Evolutionary conservation across 1,139 yeast species (phyloP).

Genomic region (Suhomyces anneliseae): DNA sequence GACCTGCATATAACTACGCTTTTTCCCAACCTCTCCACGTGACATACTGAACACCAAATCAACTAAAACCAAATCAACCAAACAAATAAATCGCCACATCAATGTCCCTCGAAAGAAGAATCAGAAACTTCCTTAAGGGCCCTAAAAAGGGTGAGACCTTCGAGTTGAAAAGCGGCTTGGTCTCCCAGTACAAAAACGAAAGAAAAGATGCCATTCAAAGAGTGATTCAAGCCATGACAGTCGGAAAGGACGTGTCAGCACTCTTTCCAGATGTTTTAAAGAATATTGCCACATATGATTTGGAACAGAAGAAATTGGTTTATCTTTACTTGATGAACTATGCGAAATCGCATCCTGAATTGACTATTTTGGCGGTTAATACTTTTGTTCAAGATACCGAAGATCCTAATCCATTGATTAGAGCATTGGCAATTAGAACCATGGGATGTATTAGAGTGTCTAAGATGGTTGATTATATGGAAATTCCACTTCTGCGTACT

Average conservation of each 20-base stretch:
- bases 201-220: conserved; percentile 95
- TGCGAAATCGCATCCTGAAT: conserved; percentile 94
- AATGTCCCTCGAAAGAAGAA: conserved; percentile 47
- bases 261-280: conserved; percentile 94
- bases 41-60: conserved; percentile 7
- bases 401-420: conserved; percentile 93
- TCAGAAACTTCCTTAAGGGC: conserved; percentile 45
- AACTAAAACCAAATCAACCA: background rate
- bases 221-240: conserved; percentile 97
- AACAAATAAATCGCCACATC: background rate
- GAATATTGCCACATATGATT: conserved; percentile 94
- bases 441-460: conserved; percentile 98
- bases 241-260: conserved; percentile 96
- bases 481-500: conserved; percentile 82
- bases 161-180: conserved; percentile 86
- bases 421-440: conserved; percentile 95
- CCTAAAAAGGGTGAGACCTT: conserved; percentile 73
- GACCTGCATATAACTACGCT: background rate
- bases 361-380: conserved; percentile 93
- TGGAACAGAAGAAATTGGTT: conserved; percentile 95
- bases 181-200: conserved; percentile 91
- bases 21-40: background rate
- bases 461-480: conserved; percentile 93
- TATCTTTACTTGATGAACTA: conserved; percentile 95
- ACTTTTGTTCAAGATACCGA: conserved; percentile 96